phyloP scores from a whole-genome alignment of 257 asterid genomes.

The Solanum commersonii region DNA sequence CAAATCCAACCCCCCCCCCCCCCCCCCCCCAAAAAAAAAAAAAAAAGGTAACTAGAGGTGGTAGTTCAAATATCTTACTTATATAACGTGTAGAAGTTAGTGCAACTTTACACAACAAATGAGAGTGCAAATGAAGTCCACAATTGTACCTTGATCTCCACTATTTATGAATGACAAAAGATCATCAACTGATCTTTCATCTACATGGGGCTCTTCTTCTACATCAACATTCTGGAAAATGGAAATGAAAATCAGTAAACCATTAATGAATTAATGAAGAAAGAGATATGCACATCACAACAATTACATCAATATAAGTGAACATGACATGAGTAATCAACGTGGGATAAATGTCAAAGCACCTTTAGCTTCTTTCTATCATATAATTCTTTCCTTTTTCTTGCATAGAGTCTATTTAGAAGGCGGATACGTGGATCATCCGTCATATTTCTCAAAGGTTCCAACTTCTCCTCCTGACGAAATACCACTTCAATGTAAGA shows the following conservation, averaged over 20 bases:
- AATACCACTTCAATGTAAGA: neutral
- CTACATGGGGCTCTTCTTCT: slow-evolving; percentile 32
- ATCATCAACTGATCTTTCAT: slow-evolving; percentile 41
- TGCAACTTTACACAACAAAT: neutral
- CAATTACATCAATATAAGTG: neutral
- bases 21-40: too few relatives aligned
- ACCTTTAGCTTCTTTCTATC: slow-evolving; percentile 31
- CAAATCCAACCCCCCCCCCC: too few relatives aligned
- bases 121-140: neutral
- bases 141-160: slow-evolving; percentile 28
- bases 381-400: slow-evolving; percentile 33
- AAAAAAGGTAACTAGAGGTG: too few relatives aligned
- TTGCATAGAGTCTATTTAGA: slow-evolving; percentile 34
- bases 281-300: neutral
- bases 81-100: neutral
- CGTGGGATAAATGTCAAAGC: neutral
- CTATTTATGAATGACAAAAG: slow-evolving; percentile 38
- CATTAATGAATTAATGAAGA: neutral
- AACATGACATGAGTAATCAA: neutral
- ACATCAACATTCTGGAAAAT: slow-evolving; percentile 23
- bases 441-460: slow-evolving; percentile 35
- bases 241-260: neutral
- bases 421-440: slow-evolving; percentile 44
- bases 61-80: neutral
- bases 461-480: slow-evolving; percentile 40